phyloP scores from a whole-genome alignment of 768 basidiomycete genomes.

The Tylopilus sp. region DNA sequence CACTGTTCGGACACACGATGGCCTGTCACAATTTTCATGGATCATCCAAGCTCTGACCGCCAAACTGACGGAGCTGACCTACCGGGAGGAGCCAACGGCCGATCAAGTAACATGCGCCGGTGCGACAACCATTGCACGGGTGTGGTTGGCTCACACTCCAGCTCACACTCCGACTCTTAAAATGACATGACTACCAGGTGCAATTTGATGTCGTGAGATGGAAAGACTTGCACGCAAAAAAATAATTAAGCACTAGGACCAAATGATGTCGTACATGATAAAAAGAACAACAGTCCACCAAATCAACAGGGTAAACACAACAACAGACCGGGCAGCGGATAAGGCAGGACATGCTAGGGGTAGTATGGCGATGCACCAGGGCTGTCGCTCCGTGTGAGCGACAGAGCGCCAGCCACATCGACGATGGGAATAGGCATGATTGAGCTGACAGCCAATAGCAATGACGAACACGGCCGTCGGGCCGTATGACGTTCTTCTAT shows the following conservation, averaged over 20 bases:
- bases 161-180: not conserved
- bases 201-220: slow-evolving; percentile 6
- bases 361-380: not conserved
- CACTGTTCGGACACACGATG: not conserved
- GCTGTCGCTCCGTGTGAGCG: not conserved
- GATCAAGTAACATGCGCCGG: not conserved
- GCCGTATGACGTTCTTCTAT: slow-evolving; percentile 3
- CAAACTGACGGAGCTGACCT: not conserved
- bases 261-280: slow-evolving; percentile 18
- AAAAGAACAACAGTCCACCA: slow-evolving; percentile 9
- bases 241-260: slow-evolving; percentile 17
- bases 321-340: not conserved
- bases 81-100: no score
- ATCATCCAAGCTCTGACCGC: not conserved
- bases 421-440: slow-evolving; percentile 7
- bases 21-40: not conserved
- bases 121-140: not conserved
- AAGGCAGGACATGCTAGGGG: not conserved
- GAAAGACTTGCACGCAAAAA: slow-evolving; percentile 14
- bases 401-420: not conserved
- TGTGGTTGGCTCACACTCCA: not conserved
- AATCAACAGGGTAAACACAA: not conserved
- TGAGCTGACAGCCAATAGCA: not conserved
- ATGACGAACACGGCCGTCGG: not conserved
- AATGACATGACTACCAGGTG: not conserved